Percentiles rank a stretch among this genome's conserved stretches.
These are phyloP conservation scores for Penicillium paradoxum DNA, from an alignment of 495 filamentous ascomycete species.

Conservation along the genomic window DNA sequence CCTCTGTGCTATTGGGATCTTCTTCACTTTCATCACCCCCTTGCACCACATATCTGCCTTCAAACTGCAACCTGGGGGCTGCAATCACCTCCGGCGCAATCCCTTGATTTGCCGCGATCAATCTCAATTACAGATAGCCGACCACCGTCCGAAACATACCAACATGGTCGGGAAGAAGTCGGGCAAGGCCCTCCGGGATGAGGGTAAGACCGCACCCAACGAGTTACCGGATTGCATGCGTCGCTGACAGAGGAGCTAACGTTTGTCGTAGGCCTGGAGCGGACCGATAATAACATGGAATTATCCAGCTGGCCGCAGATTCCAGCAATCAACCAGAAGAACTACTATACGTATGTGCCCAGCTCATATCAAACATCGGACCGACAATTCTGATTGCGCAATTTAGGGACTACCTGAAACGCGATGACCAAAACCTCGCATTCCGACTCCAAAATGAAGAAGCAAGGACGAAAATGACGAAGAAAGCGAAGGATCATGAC, in stretches of 20 bases:
- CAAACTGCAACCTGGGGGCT: neutral
- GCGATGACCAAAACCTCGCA: constrained; percentile 92
- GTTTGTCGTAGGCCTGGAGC: constrained; percentile 64
- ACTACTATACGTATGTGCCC: constrained; percentile 91
- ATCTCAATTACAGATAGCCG: constrained; percentile 2
- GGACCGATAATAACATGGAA: constrained; percentile 97
- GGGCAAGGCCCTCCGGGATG: constrained; percentile 59
- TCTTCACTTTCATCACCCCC: neutral
- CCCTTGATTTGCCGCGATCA: constrained; percentile 17
- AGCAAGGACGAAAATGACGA: constrained; percentile 68
- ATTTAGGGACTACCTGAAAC: constrained; percentile 87
- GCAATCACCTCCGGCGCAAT: constrained; percentile 9
- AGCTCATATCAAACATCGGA: neutral
- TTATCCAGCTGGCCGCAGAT: constrained; percentile 91
- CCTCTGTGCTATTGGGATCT: neutral
- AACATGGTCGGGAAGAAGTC: constrained; percentile 63
- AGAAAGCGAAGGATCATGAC: constrained; percentile 79
- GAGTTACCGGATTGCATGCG: neutral
- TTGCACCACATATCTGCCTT: neutral
- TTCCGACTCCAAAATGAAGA: constrained; percentile 83
- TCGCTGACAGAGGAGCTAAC: neutral
- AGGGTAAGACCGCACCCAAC: constrained; percentile 40
- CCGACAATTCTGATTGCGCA: constrained; percentile 6
- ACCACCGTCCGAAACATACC: constrained; percentile 6
- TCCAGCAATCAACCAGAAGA: constrained; percentile 94